Evolutionary conservation across 495 filamentous ascomycete genomes (phyloP), one percentile per base, ranked within the genome.

Genomic region (Viridothelium virens): DNA sequence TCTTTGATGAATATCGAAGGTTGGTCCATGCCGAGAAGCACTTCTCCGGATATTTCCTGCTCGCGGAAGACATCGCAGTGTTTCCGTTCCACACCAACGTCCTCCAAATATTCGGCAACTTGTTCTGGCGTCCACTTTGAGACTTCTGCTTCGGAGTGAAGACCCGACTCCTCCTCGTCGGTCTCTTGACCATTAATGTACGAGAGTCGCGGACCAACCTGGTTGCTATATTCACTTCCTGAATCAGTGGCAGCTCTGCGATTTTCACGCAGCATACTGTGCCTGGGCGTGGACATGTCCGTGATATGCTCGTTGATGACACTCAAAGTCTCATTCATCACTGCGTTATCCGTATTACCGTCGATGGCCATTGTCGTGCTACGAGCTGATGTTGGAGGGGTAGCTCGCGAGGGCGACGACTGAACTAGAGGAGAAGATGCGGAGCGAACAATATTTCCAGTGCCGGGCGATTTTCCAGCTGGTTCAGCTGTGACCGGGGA

Each of bases 241-340:
- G 91, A 94, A 75, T 94, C 91, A 65, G 86, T 91, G n/a, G 83
- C 78, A 31, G 83, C 80, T 67, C 80, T 78, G 41, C 81, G 79
- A 38, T 86, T 84, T 63, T 77, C 79, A 25, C 76, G 76, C 9
- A 74, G 71, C 38, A 83, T 69, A 59, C 84, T 84, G 63, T 86
- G 84, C 47, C 86, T 84, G 56, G 91, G 85, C 5, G 87, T 91
- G 73, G 87, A 87, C 77, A 99, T 87, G 73, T 96, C 91, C 34
- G 91, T 96, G 61, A 99, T 97, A 74, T 97, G 95, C 76, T 99
- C 95, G 72, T 99, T 85, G 71, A 99, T 99, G 39, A 97, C 95
- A 71, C 91, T 96, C 66, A 99, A 77, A 0, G 95, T 97, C 73
- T 99, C 93, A 73, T 96, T 91, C 81, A 99, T 90, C 36, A 97